A percentile compares a stretch with the other conserved stretches of the same genome.
These are phyloP conservation scores for Nothophaeocryptopus gaeumannii DNA, from an alignment of 2,329 filamentous ascomycete genomes.

Conservation along the genomic window DNA sequence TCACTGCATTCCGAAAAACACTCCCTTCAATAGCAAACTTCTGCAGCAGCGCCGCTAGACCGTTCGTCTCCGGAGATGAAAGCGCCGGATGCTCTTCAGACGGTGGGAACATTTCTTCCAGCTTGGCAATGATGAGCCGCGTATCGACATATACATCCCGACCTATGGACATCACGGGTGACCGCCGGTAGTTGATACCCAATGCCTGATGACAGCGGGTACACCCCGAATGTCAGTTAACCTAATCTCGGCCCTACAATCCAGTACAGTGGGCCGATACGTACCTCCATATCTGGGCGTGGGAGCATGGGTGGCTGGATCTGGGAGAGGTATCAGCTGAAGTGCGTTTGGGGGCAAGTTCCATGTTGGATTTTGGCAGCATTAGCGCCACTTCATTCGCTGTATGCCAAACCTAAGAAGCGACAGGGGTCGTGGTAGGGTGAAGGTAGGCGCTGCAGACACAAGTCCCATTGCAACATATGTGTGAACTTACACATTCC, in stretches of 20 bases:
- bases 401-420: no score
- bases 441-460: not conserved
- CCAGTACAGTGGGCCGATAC: no score
- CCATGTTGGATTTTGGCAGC: no score
- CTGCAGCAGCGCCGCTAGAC: constrained; percentile 56
- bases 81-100: constrained; percentile 24
- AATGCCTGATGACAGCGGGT: constrained; percentile 39
- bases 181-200: constrained; percentile 65
- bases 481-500: constrained; percentile 58
- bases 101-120: constrained; percentile 56
- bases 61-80: constrained; percentile 40
- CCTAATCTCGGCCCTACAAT: no score
- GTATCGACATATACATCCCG: constrained; percentile 68
- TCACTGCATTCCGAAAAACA: constrained; percentile 54
- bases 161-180: constrained; percentile 65
- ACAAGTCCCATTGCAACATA: not conserved
- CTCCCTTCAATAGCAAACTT: constrained; percentile 56
- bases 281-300: constrained; percentile 57
- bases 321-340: constrained; percentile 28
- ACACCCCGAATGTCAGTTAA: no score
- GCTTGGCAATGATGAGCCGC: constrained; percentile 63
- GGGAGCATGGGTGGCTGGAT: constrained; percentile 65
- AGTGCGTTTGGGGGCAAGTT: no score
- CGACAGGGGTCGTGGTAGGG: not conserved
- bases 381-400: no score